Conservation (phyloP, 805 yeast species). For the Blastobotrys mokoenaii region DNA sequence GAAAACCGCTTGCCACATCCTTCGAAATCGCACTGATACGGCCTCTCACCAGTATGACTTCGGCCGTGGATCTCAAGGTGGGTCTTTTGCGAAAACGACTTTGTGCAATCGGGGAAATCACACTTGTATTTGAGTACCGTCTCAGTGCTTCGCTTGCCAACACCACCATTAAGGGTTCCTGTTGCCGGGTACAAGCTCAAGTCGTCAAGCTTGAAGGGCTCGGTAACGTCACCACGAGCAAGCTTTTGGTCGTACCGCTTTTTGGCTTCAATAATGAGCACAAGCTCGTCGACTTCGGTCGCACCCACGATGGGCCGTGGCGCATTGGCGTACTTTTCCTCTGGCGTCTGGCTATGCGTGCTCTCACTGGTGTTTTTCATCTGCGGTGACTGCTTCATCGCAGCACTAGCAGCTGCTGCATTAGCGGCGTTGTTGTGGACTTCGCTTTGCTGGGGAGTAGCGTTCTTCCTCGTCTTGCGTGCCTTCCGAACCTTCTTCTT, state of each 20-base stretch:
- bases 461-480: background rate
- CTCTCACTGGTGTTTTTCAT: background rate
- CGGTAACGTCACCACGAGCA: constrained; percentile 61
- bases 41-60: constrained; percentile 80
- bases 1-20: constrained; percentile 73
- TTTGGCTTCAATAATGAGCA: constrained; percentile 86
- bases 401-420: background rate
- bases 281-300: constrained; percentile 82
- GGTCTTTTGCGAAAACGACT: constrained; percentile 80
- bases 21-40: constrained; percentile 60
- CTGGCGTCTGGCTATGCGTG: background rate
- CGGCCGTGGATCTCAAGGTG: constrained; percentile 85
- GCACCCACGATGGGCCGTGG: constrained; percentile 59
- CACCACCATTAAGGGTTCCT: constrained; percentile 73
- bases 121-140: constrained; percentile 25
- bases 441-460: too few species aligned
- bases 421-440: background rate
- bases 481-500: background rate
- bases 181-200: constrained; percentile 14
- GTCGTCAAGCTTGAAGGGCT: constrained; percentile 24
- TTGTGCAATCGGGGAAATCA: constrained; percentile 47
- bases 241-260: constrained; percentile 56
- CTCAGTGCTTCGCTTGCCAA: constrained; percentile 67
- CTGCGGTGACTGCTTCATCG: background rate
- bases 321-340: constrained; percentile 20